A percentile compares a stretch with the other conserved stretches of the same genome.
phyloP scores from a whole-genome alignment of 441 rosid species.

The Populus hybrid region DNA sequence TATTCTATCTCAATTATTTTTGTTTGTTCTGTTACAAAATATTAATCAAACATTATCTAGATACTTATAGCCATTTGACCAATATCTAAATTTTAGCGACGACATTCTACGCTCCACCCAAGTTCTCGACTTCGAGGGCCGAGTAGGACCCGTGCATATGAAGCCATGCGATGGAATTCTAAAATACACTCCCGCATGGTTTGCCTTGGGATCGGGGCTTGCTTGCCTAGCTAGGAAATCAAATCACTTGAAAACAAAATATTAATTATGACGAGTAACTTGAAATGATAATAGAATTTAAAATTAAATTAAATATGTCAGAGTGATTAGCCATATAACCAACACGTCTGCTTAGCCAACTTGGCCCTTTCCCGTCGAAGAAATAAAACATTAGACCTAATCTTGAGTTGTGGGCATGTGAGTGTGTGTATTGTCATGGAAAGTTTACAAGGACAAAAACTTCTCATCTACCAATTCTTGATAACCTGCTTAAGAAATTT shows the following conservation, averaged over 20 bases:
- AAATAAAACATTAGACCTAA: not conserved
- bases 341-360: not conserved
- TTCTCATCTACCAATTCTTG: no score
- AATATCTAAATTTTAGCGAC: not conserved
- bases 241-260: no score
- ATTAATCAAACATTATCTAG: no score
- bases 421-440: not conserved
- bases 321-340: not conserved
- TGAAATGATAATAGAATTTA: not conserved
- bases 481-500: no score
- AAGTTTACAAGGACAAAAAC: not conserved
- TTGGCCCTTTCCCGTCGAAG: not conserved
- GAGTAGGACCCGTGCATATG: not conserved
- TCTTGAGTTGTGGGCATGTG: no score
- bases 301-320: not conserved
- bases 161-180: constrained; percentile 4
- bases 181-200: not conserved
- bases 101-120: not conserved
- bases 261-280: not conserved
- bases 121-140: not conserved
- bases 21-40: no score
- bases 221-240: not conserved
- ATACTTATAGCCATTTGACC: no score
- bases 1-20: no score
- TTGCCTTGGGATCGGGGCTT: not conserved